These are phyloP conservation scores for Fusarium haematococcum DNA, from an alignment of 2,329 filamentous ascomycete genomes.

Conservation along the genomic window DNA sequence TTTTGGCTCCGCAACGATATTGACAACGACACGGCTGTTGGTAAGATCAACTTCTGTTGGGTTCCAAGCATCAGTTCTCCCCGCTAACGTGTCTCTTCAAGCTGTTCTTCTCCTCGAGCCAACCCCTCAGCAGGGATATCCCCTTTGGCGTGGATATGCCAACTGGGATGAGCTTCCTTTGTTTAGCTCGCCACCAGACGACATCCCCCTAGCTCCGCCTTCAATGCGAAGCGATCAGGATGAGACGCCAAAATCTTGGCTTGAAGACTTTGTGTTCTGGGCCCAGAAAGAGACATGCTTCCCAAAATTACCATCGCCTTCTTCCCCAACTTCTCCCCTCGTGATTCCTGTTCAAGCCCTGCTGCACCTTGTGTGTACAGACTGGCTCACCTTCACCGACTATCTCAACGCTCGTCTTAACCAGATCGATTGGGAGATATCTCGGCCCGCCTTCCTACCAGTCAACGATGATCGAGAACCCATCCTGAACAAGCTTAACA, in stretches of 20 bases:
- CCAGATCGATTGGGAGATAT: constrained; percentile 7
- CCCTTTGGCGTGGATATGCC: constrained; percentile 5
- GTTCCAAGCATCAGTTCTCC: background rate
- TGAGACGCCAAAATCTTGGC: background rate
- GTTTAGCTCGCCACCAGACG: background rate
- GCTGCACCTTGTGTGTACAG: background rate
- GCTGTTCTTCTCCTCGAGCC: constrained; percentile 1
- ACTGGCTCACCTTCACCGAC: constrained; percentile 7
- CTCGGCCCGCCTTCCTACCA: background rate
- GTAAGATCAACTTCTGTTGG: background rate
- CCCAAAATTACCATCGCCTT: background rate
- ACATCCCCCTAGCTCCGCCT: background rate
- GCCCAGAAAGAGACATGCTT: background rate
- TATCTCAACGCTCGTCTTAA: constrained; percentile 6
- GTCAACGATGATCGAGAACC: background rate
- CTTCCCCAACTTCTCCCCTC: background rate
- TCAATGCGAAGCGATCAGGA: background rate
- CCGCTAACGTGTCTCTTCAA: background rate
- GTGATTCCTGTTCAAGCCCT: background rate
- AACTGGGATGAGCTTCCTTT: background rate
- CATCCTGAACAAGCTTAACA: background rate
- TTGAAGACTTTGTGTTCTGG: background rate
- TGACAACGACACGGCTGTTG: background rate
- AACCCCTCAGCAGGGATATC: background rate
- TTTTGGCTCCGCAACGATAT: background rate